Base-by-base conservation (phyloP, 1,139 yeast species). In the Geotrichum phurueaensis region DNA sequence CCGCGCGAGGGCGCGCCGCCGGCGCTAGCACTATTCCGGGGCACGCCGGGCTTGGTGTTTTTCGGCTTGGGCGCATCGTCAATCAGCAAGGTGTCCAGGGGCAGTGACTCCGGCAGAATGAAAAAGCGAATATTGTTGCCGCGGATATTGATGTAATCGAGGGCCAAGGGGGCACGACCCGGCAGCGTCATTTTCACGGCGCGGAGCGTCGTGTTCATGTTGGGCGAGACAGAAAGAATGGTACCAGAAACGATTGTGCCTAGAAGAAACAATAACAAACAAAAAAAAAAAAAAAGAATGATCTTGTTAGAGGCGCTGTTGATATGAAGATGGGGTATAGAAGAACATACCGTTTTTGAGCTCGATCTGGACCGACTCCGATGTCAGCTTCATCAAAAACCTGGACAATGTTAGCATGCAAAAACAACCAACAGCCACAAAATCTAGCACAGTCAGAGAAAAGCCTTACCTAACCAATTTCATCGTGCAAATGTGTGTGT, bases 61-160 rank as follows among this genome's bases (percentile, higher is more conserved):
- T 78, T 76, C 1, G 80, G 79, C 64, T 75, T 78, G 20, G 82
- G 81, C 20, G 81, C 73, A 52, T 84, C 82, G 67, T 85, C 89
- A 43, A 82, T 84, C 62, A 94, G 77, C 56, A 92, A 76, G 15
- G 85, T 79, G 65, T 94, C 99, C 54, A 94, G 75, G 62, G 95
- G 91, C 67, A 94, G 76, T 31, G 94, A 86, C 67, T 94, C 99
- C 0, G 99, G 98, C 53, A 94, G 78, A 53, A 91, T 78, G 51
- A 88, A 86, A 73, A 89, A 87, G 65, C 99, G 82, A 50, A 94
- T 87, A 65, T 89, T 95, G 74, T 86, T 94, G 0, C 99, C 99
- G 68, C 99, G 81, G 43, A 94, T 82, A 67, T 89, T 91, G 70
- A 94, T 86, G 70, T 82, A 89, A 67, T 89, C 96, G 65, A 92